A percentile compares a stretch with the other conserved stretches of the same genome.
phyloP scores from a whole-genome alignment of 2,329 filamentous ascomycete genomes.

The Cercospora nicotianae region DNA sequence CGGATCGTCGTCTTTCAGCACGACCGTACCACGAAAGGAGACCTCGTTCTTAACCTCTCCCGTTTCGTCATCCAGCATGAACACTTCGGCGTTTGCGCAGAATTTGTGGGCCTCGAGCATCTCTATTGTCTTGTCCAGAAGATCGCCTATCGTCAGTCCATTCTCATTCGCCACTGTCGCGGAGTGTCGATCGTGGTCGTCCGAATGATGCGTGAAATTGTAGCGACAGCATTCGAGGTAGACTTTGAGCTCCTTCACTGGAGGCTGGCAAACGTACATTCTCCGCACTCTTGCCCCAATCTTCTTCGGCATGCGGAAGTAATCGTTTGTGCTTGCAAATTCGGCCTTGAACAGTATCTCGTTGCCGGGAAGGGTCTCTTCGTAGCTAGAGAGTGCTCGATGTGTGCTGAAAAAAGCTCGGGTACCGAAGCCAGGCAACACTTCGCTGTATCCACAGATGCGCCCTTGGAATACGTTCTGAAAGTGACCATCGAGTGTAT shows the following conservation, averaged over 20 bases:
- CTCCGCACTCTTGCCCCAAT: not conserved
- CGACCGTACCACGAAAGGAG: constrained; percentile 3
- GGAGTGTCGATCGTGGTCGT: constrained; percentile 2
- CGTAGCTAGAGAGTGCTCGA: not conserved
- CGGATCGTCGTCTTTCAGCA: constrained; percentile 10
- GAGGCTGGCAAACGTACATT: constrained; percentile 14
- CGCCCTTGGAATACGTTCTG: constrained; percentile 2
- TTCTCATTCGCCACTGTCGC: not conserved
- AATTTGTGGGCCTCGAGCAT: constrained; percentile 10
- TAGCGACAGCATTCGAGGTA: constrained; percentile 14
- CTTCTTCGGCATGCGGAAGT: not conserved
- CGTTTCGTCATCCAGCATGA: constrained; percentile 13
- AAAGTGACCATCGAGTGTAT: constrained; percentile 7
- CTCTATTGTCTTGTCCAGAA: constrained; percentile 12
- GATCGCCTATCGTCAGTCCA: constrained; percentile 10
- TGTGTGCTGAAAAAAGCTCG: constrained; percentile 6
- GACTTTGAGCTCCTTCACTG: constrained; percentile 3
- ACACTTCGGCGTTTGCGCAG: constrained; percentile 7
- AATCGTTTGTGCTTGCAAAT: constrained; percentile 1
- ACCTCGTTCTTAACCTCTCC: constrained; percentile 12
- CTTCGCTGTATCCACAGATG: constrained; percentile 5
- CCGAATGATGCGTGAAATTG: not conserved
- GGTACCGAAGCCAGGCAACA: not conserved
- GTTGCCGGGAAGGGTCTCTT: constrained; percentile 9
- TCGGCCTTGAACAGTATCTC: constrained; percentile 12